Evolutionary conservation across 441 rosid genomes (phyloP).

Genomic region (Hura crepitans): DNA sequence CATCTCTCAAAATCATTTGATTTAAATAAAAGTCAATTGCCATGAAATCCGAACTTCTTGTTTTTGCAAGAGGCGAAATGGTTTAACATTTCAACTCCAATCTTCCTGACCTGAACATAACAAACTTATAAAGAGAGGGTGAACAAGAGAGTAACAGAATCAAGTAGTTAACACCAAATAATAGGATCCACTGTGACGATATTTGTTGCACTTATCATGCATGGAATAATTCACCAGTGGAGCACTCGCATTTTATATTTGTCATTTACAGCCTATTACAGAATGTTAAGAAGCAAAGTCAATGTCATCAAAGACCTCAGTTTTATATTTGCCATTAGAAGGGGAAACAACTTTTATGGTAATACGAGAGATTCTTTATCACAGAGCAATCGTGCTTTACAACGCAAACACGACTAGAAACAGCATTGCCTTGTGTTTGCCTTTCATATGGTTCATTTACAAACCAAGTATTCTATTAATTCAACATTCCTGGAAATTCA

Average conservation of each 20-base stretch:
- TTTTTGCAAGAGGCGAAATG: not conserved
- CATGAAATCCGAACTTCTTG: not conserved
- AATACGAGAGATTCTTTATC: not conserved
- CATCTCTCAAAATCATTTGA: not conserved
- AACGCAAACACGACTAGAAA: not conserved
- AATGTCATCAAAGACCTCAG: not conserved
- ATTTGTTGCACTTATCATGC: not conserved
- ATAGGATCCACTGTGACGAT: too few relatives aligned
- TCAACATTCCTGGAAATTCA: not conserved
- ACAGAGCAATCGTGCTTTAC: too few relatives aligned
- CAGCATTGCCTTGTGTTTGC: not conserved
- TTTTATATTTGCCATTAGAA: not conserved
- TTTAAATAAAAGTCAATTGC: not conserved
- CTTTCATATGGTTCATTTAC: not conserved
- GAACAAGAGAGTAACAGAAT: not conserved
- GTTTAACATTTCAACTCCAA: not conserved
- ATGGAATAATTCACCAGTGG: not conserved
- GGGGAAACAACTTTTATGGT: not conserved
- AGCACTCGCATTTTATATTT: too few relatives aligned
- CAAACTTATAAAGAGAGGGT: too few relatives aligned
- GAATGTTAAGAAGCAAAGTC: constrained; percentile 1
- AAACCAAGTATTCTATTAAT: not conserved
- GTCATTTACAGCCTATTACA: too few relatives aligned
- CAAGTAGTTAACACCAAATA: not conserved
- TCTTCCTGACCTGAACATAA: too few relatives aligned